A percentile compares a stretch with the other conserved stretches of the same genome.
phyloP scores from a whole-genome alignment of 129 eudicot genomes.

The Glebionis coronaria region DNA sequence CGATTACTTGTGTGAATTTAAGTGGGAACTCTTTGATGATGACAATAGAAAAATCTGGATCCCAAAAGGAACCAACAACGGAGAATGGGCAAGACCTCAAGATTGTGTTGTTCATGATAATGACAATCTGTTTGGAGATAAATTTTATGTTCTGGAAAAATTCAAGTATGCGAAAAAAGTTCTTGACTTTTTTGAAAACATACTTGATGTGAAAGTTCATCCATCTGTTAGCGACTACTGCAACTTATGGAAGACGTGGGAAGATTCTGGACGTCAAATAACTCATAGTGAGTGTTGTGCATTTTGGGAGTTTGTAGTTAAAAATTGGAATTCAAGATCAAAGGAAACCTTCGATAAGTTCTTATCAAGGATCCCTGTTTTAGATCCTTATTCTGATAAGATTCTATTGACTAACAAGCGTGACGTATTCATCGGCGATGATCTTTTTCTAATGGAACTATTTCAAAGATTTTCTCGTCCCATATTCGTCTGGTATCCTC shows the following conservation, averaged over 20 bases:
- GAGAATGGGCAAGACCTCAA: too few relatives aligned
- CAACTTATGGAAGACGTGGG: too few relatives aligned
- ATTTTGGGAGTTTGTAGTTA: slow-evolving; percentile 45
- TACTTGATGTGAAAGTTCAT: too few relatives aligned
- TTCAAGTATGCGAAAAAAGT: slow-evolving; percentile 31
- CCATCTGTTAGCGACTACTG: too few relatives aligned
- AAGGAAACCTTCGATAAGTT: slow-evolving; percentile 18
- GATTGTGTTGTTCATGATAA: too few relatives aligned
- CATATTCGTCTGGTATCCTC: slow-evolving; percentile 57
- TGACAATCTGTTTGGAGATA: slow-evolving; percentile 30
- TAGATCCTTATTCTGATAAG: slow-evolving; percentile 26
- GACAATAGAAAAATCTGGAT: slow-evolving; percentile 40
- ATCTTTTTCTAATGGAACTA: slow-evolving; percentile 48
- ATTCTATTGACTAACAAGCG: slow-evolving; percentile 30
- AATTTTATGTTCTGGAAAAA: slow-evolving; percentile 40
- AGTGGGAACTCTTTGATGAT: too few relatives aligned
- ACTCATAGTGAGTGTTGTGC: slow-evolving; percentile 39
- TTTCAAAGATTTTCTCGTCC: slow-evolving; percentile 30
- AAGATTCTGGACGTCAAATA: slow-evolving; percentile 22
- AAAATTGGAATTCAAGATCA: too few relatives aligned
- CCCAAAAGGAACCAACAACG: slow-evolving; percentile 33
- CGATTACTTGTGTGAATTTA: too few relatives aligned
- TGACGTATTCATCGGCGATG: slow-evolving; percentile 47
- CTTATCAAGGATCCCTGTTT: slow-evolving; percentile 40
- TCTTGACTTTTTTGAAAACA: slow-evolving; percentile 41